A percentile compares a stretch with the other conserved stretches of the same genome.
phyloP scores from a whole-genome alignment of 345 rosid genomes.

The Citrus mangshanensis region DNA sequence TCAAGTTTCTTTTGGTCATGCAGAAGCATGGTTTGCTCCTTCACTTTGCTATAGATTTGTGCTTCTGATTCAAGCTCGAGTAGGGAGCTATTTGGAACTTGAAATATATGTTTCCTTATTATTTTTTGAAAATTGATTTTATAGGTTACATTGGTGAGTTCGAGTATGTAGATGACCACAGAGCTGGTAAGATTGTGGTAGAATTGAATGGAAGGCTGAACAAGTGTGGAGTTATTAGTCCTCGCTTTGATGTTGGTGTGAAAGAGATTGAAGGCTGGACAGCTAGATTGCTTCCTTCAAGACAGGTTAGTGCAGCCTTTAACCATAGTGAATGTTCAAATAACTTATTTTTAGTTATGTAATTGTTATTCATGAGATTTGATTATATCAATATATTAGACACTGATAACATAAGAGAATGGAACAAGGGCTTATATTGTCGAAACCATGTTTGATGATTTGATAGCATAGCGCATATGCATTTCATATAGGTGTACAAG shows the following conservation, averaged over 20 bases:
- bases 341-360: not conserved
- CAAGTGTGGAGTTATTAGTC: constrained; percentile 86
- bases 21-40: constrained; percentile 64
- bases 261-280: constrained; percentile 88
- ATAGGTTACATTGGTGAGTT: constrained; percentile 80
- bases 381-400: not conserved
- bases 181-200: constrained; percentile 79
- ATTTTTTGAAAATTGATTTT: not conserved
- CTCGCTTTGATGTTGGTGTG: constrained; percentile 81
- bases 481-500: not conserved
- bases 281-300: constrained; percentile 78
- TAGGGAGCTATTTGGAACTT: not conserved
- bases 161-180: constrained; percentile 81
- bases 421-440: not conserved
- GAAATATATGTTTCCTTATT: not conserved
- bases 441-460: too few species aligned
- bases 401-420: not conserved
- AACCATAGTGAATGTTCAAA: not conserved
- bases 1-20: constrained; percentile 83
- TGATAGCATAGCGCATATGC: not conserved
- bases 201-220: constrained; percentile 74
- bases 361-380: not conserved
- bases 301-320: constrained; percentile 53
- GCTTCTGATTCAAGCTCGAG: not conserved
- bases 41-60: not conserved